These are phyloP conservation scores for Trichoderma atrobrunneum DNA, from an alignment of 2,329 filamentous ascomycete genomes.

Conservation along the genomic window DNA sequence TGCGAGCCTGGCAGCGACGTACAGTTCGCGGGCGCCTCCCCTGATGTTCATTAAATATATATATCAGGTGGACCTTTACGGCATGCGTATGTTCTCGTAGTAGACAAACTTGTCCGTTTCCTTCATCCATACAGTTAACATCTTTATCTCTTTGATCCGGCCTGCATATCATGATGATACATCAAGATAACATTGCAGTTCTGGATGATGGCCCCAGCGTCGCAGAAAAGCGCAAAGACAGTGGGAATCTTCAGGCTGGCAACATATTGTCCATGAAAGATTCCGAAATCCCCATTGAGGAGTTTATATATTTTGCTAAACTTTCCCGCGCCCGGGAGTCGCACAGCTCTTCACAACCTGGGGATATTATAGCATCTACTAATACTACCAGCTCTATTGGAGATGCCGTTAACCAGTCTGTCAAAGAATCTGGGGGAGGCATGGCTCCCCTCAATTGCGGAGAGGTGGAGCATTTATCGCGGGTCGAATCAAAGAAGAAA, in stretches of 20 bases:
- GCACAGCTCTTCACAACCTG: background rate
- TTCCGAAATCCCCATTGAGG: background rate
- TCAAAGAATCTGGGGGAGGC: background rate
- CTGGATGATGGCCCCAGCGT: background rate
- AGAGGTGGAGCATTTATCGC: background rate
- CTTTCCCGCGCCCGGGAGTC: background rate
- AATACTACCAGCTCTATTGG: background rate
- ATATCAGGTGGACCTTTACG: background rate
- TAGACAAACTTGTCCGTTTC: background rate
- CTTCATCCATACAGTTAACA: background rate
- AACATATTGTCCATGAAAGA: background rate
- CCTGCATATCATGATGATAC: background rate
- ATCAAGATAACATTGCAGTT: background rate
- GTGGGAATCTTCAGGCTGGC: background rate
- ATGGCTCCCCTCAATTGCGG: background rate
- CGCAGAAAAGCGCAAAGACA: background rate
- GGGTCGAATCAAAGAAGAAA: background rate
- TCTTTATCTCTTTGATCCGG: background rate
- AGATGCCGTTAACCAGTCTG: background rate
- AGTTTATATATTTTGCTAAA: background rate
- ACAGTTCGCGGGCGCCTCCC: background rate
- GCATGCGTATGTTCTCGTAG: background rate
- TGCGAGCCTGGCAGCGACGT: background rate
- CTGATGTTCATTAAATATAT: background rate
- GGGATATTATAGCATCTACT: background rate